A percentile compares a stretch with the other conserved stretches of the same genome.
Conservation (phyloP, 1,284 basidiomycete species). For the Cryptococcus wingfieldii region DNA sequence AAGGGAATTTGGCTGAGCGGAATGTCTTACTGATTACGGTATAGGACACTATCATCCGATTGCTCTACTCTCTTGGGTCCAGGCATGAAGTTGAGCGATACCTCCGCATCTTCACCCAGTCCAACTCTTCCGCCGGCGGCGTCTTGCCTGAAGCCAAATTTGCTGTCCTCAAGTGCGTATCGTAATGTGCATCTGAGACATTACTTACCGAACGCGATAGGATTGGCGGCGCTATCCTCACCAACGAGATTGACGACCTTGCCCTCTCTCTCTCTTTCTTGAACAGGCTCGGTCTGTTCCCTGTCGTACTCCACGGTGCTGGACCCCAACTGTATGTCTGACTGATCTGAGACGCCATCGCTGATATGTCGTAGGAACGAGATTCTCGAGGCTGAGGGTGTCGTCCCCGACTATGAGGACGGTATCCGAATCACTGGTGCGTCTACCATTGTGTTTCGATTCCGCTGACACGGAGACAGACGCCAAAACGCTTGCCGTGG, state of each 20-base stretch:
- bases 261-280: constrained; percentile 89
- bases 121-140: constrained; percentile 57
- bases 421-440: constrained; percentile 88
- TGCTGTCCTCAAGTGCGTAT: constrained; percentile 71
- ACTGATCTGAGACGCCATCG: not conserved
- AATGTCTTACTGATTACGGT: not conserved
- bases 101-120: constrained; percentile 88
- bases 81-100: constrained; percentile 95
- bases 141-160: constrained; percentile 66
- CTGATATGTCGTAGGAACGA: constrained; percentile 58
- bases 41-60: constrained; percentile 85
- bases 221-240: constrained; percentile 85
- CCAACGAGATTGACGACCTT: constrained; percentile 79
- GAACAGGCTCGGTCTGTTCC: constrained; percentile 88
- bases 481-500: constrained; percentile 84
- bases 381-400: constrained; percentile 82
- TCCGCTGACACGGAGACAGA: constrained; percentile 53
- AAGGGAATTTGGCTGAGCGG: not conserved
- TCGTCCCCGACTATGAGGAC: constrained; percentile 90
- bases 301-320: constrained; percentile 88
- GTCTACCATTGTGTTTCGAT: constrained; percentile 27
- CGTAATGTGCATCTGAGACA: not conserved
- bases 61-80: constrained; percentile 90
- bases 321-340: constrained; percentile 69
- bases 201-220: constrained; percentile 27